phyloP scores from a whole-genome alignment of 78 protist species.

The Anaeramoeba flamelloides region DNA sequence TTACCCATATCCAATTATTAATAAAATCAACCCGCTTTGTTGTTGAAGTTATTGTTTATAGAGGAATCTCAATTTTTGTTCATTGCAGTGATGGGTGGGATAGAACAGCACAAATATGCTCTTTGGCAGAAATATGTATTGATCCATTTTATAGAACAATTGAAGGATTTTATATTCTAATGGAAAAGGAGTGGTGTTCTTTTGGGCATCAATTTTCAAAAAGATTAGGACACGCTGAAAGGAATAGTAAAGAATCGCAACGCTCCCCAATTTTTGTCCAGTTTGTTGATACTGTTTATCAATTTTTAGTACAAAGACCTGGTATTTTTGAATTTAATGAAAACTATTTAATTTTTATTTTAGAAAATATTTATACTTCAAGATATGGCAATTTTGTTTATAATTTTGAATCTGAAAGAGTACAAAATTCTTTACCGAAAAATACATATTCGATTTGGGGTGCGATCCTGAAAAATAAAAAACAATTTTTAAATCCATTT shows the following conservation, averaged over 20 bases:
- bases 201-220: too few relatives aligned
- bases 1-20: too few relatives aligned
- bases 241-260: too few relatives aligned
- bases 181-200: too few relatives aligned
- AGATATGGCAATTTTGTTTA: constrained; percentile 41
- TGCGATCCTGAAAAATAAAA: too few relatives aligned
- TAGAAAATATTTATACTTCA: constrained; percentile 13
- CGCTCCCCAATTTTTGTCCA: constrained; percentile 47
- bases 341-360: constrained; percentile 10
- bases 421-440: not conserved
- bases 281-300: constrained; percentile 47
- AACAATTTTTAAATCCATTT: too few relatives aligned
- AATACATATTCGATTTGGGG: constrained; percentile 21
- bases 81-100: constrained; percentile 32
- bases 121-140: constrained; percentile 25
- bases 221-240: too few relatives aligned
- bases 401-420: constrained; percentile 29
- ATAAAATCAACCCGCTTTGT: too few relatives aligned
- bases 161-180: constrained; percentile 12
- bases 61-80: too few relatives aligned
- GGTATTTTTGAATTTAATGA: constrained; percentile 39
- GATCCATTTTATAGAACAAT: constrained; percentile 29
- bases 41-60: too few relatives aligned
- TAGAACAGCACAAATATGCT: constrained; percentile 27
- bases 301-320: constrained; percentile 36